Evolutionary conservation across 495 filamentous ascomycete species (phyloP), one percentile per base, ranked within the genome.

Genomic region (Aspergillus sclerotioniger): DNA sequence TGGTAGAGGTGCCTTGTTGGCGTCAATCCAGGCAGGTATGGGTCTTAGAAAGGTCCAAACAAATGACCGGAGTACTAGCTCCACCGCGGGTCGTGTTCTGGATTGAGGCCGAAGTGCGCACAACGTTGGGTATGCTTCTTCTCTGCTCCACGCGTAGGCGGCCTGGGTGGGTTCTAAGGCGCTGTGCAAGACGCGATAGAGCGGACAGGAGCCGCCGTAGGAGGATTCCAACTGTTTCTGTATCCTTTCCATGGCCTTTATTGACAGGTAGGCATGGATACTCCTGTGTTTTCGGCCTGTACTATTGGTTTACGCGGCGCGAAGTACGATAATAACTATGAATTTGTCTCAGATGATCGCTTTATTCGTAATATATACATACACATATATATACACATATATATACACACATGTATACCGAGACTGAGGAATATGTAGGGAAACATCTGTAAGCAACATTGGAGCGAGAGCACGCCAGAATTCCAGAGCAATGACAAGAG

Each of bases 1-100:
- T 44, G 77, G 74, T 48, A 75, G 83, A 19, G 72, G 86, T 28
- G 90, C 81, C 12, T 77, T 97, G 57, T 68, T 97, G 57, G 87
- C 85, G 46, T 85, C 93, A 61, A 96, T 97, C 58, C 87, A 90
- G 66, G 77, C 83, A 56, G 91, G 92, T 50, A 92, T 71, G 68
- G 75, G 83, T 13, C 76, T 97, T 61, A 88, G 74, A 77, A 96
- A 96, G 77, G 87, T 89, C 35, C 78, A 88, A 71, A 96, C 92
- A 19, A 91, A 89, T 64, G 92, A 97, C 68, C 85, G 85, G 71
- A 97, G 92, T 74, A 70, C 59, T 48, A 83, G 87, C 52, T 71
- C 80, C 52, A 75, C 84, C 44, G 86, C 90, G 44, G 92, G 92
- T 19, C 84, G 84, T 59, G 91, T 96, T 47, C 68, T 90, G 68